Conservation (phyloP, 192 early-diverging fungal species). For the Umbelopsis isabellina region DNA sequence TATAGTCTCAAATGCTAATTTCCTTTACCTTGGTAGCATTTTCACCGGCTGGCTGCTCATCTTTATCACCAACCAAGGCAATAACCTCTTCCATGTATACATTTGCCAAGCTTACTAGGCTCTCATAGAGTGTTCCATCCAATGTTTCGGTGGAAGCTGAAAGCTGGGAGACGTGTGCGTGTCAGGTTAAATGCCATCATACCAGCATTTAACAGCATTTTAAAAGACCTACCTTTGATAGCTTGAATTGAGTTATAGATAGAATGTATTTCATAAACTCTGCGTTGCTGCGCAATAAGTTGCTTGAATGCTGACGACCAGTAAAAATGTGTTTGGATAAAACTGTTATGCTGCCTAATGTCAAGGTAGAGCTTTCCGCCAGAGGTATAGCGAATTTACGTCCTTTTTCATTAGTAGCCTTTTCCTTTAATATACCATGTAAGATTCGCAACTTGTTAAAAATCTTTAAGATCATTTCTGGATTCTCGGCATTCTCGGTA, state of each 20-base stretch:
- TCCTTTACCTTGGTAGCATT: slow-evolving; percentile 1
- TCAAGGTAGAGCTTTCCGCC: slow-evolving; percentile 35
- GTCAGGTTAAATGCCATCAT: background rate
- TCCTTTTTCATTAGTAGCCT: slow-evolving; percentile 43
- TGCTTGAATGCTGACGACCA: slow-evolving; percentile 1
- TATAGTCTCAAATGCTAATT: too few species aligned
- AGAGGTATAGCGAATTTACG: slow-evolving; percentile 30
- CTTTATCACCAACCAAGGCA: slow-evolving; percentile 8
- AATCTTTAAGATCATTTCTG: slow-evolving; percentile 44
- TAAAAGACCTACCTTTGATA: slow-evolving; percentile 33
- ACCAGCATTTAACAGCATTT: too few species aligned
- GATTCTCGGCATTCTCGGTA: slow-evolving; percentile 25
- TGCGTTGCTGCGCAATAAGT: slow-evolving; percentile 37
- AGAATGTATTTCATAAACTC: slow-evolving; percentile 56
- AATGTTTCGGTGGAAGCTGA: background rate
- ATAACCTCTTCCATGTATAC: slow-evolving; percentile 2
- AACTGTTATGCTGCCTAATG: slow-evolving; percentile 39
- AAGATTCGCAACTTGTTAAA: slow-evolving; percentile 51
- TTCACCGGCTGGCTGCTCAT: background rate
- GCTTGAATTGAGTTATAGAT: slow-evolving; percentile 35
- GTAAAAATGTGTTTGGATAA: slow-evolving; percentile 44
- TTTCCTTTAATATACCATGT: slow-evolving; percentile 48
- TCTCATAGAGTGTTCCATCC: background rate
- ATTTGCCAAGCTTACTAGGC: slow-evolving; percentile 4
- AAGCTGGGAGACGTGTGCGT: background rate